Evolutionary conservation across 176 grass and related monocot species (phyloP), one percentile per base, ranked within the genome.

Genomic region (Microstegium vimineum): DNA sequence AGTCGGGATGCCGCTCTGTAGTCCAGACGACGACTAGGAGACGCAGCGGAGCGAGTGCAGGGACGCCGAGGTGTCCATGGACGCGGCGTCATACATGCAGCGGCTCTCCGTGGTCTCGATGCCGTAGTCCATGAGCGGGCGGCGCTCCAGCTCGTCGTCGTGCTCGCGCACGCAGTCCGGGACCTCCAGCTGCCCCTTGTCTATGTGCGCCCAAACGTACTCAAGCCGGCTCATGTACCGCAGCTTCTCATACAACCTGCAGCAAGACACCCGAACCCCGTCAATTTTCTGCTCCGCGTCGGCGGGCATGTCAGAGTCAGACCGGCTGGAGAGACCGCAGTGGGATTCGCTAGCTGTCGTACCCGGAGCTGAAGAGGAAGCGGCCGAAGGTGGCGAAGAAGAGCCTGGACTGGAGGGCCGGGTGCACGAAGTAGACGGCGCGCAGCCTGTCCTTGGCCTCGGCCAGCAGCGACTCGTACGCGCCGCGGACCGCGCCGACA

Each of bases 351-450:
- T 47, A 5, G 2, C 34, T 47, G 2, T 5, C 26, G 15, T 82
- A 98, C 92, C 92, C 74, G 42, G 83, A 78, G 76, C 92, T 92
- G 74, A 98, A 98, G 82, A 94, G 87, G 86, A 98, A 94, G 2
- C 90, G 81, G 0, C 92, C 92, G 66, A 94, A 73, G 68, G 88
- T 98, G 71, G 90, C 90, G 78, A 93, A 94, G 88, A 98, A 98
- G 84, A 94, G 84, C n/a, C 95, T 87, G 66, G 95, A 73, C 79
- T 94, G 95, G 76, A 98, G 43, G 6, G 90, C 84, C 4, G 95
- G 95, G 89, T 98, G 95, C 16, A 98, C 41, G 90, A 98, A 98
- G 86, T 94, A 98, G 27, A 98, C 78, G 70, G 78, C 92, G 63
- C 80, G 86, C 57, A 94, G 88, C 36, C 79, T 66, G 22, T 82